Base-by-base conservation (phyloP, 1,284 basidiomycete species). In the Fistulinella cinereoalba region DNA sequence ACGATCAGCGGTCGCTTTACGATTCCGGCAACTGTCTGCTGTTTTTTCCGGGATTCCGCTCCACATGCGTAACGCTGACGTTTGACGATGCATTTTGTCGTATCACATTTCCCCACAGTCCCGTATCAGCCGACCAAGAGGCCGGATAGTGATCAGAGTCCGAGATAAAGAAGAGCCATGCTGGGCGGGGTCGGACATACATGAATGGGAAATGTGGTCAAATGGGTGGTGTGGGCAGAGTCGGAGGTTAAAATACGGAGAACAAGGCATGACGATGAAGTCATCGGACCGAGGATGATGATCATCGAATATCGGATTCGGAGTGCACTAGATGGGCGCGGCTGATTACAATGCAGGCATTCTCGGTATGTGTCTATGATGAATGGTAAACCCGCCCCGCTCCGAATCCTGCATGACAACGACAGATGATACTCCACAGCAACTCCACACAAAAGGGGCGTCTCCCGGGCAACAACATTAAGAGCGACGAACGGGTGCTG, bases 301-400 rank as follows among this genome's bases (percentile, higher is more conserved):
- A 37, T 41, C 24, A 31, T 37, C 24, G 27, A 28, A 39, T 38
- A 46, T 23, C 21, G 34, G 34, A 37, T 37, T 37, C 21, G 34
- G 12, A 39, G 19, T n/a, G 36, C 47, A 41, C 22, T 44, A 9
- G 28, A 22, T 38, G 37, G 27, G 27, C 45, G 36, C 31, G 45
- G 41, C 39, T 27, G 38, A 40, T 44, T 61, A 61, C 59, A 61
- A 61, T 56, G 62, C 60, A 59, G 57, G 52, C 33, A 32, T 34
- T 55, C 44, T 60, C 57, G 52, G 55, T 31, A 56, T 57, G 37
- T 28, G 47, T 34, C 33, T 34, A 60, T 54, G 55, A 24, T 50
- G 43, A 32, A 39, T 50, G 46, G 44, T 44, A 49, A 51, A 39
- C 41, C 56, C 43, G 37, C 27, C 34, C 41, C 44, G 44, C 45